A percentile compares a stretch with the other conserved stretches of the same genome.
Evolutionary conservation across 495 filamentous ascomycete species (phyloP).

Genomic region (Hypomontagnella monticulosa): DNA sequence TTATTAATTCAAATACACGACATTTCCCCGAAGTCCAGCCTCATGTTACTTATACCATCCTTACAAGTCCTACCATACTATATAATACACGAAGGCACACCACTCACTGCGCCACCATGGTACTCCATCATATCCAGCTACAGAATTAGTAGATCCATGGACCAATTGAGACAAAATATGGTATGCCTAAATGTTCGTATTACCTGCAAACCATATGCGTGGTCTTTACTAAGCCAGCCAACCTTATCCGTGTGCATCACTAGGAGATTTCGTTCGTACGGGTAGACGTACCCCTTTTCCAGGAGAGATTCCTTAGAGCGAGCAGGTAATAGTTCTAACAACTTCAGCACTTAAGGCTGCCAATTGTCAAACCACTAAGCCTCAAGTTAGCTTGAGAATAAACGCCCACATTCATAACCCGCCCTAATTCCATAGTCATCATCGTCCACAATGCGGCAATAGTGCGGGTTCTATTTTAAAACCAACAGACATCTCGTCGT

Average conservation of each 20-base stretch:
- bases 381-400: not conserved
- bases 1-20: too few relatives aligned
- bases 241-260: too few relatives aligned
- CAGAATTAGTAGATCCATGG: not conserved
- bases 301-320: too few relatives aligned
- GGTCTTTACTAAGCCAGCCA: conserved; percentile 5
- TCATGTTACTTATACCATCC: too few relatives aligned
- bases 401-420: not conserved
- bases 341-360: not conserved
- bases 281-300: too few relatives aligned
- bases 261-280: too few relatives aligned
- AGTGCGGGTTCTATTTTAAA: conserved; percentile 8
- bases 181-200: not conserved
- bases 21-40: too few relatives aligned
- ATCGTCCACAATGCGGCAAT: not conserved
- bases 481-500: not conserved
- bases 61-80: too few relatives aligned
- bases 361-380: not conserved
- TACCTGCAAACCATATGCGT: not conserved
- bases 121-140: not conserved
- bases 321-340: too few relatives aligned
- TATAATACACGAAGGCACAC: too few relatives aligned
- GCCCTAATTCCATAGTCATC: not conserved
- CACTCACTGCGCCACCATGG: conserved; percentile 11
- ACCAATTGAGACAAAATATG: not conserved